Conservation (phyloP, 2,329 filamentous ascomycete species). For the Aspergillus pseudonomiae region DNA sequence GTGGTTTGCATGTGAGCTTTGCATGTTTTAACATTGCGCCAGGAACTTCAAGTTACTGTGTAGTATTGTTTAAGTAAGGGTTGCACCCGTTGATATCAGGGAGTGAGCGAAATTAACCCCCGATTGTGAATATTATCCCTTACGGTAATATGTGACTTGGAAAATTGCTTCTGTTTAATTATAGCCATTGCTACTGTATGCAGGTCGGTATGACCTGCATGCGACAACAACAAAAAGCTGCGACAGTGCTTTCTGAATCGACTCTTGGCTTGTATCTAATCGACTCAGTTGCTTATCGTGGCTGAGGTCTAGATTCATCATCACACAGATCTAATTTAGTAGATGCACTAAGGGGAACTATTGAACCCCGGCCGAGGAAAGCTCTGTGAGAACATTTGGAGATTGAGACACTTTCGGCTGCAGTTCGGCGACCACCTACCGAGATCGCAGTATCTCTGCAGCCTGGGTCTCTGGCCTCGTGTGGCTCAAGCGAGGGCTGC, state of each 20-base stretch:
- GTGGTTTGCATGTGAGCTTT: background rate
- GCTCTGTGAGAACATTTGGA: background rate
- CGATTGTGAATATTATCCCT: background rate
- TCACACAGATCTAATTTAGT: background rate
- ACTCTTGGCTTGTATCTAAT: background rate
- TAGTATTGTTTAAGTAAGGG: background rate
- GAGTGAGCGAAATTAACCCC: background rate
- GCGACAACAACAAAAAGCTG: background rate
- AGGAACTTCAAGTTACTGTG: background rate
- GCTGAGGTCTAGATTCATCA: background rate
- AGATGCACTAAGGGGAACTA: background rate
- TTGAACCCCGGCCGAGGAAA: background rate
- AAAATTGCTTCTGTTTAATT: background rate
- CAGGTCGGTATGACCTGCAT: background rate
- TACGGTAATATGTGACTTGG: background rate
- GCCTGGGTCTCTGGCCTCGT: background rate
- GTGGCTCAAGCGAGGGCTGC: background rate
- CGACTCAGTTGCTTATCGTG: background rate
- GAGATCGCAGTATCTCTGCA: background rate
- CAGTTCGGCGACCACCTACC: background rate
- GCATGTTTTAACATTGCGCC: background rate
- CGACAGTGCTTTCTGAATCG: background rate
- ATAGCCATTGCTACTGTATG: background rate
- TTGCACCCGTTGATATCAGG: background rate
- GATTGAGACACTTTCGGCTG: background rate